Evolutionary conservation across 2,329 filamentous ascomycete genomes (phyloP).

Genomic region (Podosphaera aphanis): DNA sequence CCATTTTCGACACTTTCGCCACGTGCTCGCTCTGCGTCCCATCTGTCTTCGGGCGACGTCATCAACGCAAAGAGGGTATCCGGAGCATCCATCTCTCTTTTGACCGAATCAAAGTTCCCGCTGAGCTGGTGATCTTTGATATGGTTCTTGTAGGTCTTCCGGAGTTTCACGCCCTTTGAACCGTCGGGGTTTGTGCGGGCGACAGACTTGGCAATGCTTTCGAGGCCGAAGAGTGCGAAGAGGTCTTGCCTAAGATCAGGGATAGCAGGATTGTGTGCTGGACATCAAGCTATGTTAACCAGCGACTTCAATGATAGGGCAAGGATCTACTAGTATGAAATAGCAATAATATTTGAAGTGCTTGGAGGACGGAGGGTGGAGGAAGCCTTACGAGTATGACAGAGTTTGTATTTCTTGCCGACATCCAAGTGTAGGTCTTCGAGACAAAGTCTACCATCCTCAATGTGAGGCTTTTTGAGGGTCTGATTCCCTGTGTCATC

Average conservation of each 20-base stretch:
- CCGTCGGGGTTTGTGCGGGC: slow-evolving; percentile 40
- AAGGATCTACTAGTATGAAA: neutral
- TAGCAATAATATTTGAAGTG: slow-evolving; percentile 1
- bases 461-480: slow-evolving; percentile 38
- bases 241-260: slow-evolving; percentile 31
- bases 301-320: slow-evolving; percentile 7
- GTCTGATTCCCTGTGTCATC: slow-evolving; percentile 32
- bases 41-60: slow-evolving; percentile 29
- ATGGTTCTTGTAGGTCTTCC: slow-evolving; percentile 45
- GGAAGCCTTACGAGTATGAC: slow-evolving; percentile 42
- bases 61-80: slow-evolving; percentile 30
- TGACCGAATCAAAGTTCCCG: slow-evolving; percentile 35
- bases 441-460: slow-evolving; percentile 36
- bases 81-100: slow-evolving; percentile 27
- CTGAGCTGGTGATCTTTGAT: slow-evolving; percentile 39
- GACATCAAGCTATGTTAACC: slow-evolving; percentile 15
- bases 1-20: slow-evolving; percentile 32
- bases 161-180: slow-evolving; percentile 36
- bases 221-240: slow-evolving; percentile 33
- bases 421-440: slow-evolving; percentile 42
- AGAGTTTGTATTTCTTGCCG: slow-evolving; percentile 42
- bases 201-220: slow-evolving; percentile 33
- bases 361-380: slow-evolving; percentile 12
- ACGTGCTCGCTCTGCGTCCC: slow-evolving; percentile 29
- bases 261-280: slow-evolving; percentile 18